Conservation (phyloP, 495 filamentous ascomycete species). For the Trichoderma orchidacearum region DNA sequence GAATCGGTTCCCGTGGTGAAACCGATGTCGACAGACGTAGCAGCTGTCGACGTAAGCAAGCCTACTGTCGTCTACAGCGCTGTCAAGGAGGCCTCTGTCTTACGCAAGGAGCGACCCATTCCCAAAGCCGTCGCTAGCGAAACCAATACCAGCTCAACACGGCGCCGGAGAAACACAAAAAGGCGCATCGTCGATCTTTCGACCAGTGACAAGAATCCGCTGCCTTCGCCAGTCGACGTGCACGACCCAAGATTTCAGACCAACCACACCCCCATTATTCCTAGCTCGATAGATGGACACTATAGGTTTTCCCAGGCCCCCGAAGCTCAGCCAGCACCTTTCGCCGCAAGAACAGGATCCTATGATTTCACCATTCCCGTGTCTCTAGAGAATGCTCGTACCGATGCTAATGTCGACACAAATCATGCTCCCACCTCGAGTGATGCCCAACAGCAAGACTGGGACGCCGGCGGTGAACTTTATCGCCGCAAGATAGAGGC, state of each 20-base stretch:
- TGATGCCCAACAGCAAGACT: conserved; percentile 39
- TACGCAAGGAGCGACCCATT: conserved; percentile 36
- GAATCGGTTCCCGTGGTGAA: conserved; percentile 65
- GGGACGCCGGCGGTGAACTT: conserved; percentile 59
- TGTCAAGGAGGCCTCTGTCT: conserved; percentile 28
- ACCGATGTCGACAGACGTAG: conserved; percentile 40
- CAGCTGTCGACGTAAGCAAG: conserved; percentile 51
- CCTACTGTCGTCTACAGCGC: conserved; percentile 38
- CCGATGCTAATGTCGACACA: conserved; percentile 27
- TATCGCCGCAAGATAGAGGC: conserved; percentile 79
- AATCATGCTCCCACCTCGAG: conserved; percentile 22
- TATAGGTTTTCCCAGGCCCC: conserved; percentile 31
- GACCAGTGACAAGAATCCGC: conserved; percentile 29
- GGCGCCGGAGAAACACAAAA: conserved; percentile 41
- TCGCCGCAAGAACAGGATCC: conserved; percentile 13
- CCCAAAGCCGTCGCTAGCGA: conserved; percentile 32
- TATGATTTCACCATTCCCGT: conserved; percentile 11
- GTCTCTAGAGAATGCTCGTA: conserved; percentile 22
- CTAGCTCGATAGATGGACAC: conserved; percentile 15
- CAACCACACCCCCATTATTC: not conserved
- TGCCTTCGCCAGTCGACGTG: not conserved
- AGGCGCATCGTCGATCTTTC: conserved; percentile 78
- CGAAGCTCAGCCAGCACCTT: conserved; percentile 12
- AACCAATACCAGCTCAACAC: conserved; percentile 34
- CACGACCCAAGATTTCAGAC: not conserved